Evolutionary conservation across 768 basidiomycete species (phyloP).

Genomic region (Collybia mongolica): DNA sequence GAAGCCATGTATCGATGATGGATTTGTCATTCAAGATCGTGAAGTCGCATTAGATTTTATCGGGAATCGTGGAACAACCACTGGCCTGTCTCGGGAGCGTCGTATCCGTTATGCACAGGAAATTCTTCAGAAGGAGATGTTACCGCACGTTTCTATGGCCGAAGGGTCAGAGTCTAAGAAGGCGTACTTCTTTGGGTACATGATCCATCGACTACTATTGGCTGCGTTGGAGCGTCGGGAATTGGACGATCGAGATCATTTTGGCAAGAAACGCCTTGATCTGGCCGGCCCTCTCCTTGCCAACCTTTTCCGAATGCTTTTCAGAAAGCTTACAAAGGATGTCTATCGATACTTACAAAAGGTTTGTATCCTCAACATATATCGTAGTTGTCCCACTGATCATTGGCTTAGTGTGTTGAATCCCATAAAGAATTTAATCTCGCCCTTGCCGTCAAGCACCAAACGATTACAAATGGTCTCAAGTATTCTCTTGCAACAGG

Average conservation of each 20-base stretch:
- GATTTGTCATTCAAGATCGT: constrained; percentile 96
- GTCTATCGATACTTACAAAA: constrained; percentile 97
- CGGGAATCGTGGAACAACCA: constrained; percentile 95
- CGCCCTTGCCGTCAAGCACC: constrained; percentile 88
- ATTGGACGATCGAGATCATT: constrained; percentile 98
- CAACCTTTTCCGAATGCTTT: constrained; percentile 97
- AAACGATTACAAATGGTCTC: constrained; percentile 96
- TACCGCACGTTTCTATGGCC: constrained; percentile 95
- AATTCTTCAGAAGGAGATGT: constrained; percentile 97
- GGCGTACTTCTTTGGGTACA: constrained; percentile 99
- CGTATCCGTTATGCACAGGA: constrained; percentile 97
- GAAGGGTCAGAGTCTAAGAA: constrained; percentile 98
- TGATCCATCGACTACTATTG: constrained; percentile 94
- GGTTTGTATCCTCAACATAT: constrained; percentile 39
- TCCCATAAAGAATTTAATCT: constrained; percentile 94
- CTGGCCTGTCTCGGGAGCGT: constrained; percentile 86
- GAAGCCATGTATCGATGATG: constrained; percentile 97
- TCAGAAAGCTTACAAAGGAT: constrained; percentile 94
- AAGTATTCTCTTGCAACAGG: constrained; percentile 98
- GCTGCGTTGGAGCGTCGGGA: constrained; percentile 94
- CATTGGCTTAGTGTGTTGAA: constrained; percentile 81
- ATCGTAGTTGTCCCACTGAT: constrained; percentile 9
- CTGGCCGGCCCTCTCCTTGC: constrained; percentile 94
- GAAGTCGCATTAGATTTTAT: constrained; percentile 98
- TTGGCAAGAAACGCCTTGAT: constrained; percentile 97